These are phyloP conservation scores for Alloteropsis angusta DNA, from an alignment of 202 grass and related monocot genomes.

Conservation along the genomic window DNA sequence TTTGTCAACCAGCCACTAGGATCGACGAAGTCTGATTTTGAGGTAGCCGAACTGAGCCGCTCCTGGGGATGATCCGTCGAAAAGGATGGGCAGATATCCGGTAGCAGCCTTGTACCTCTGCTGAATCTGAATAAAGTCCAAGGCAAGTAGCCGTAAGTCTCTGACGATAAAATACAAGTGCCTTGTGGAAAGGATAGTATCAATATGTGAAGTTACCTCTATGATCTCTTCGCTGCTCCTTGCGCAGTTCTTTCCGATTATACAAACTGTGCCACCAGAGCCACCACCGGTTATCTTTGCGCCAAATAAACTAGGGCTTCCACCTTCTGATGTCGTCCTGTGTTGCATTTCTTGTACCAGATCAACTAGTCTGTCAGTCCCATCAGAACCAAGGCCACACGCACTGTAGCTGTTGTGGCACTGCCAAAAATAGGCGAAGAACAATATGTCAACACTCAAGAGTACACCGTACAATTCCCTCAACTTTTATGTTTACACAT, in stretches of 20 bases:
- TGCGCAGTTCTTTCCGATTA: constrained; percentile 43
- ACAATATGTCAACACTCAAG: constrained; percentile 6
- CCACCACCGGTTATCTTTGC: constrained; percentile 72
- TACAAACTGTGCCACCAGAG: constrained; percentile 51
- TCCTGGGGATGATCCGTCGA: constrained; percentile 59
- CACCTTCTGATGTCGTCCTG: not conserved
- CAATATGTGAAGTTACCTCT: constrained; percentile 33
- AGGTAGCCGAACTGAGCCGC: constrained; percentile 73
- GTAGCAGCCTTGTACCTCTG: constrained; percentile 76
- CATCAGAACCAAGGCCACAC: constrained; percentile 77
- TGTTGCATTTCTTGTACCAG: constrained; percentile 76
- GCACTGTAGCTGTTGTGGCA: constrained; percentile 89
- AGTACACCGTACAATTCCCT: not conserved
- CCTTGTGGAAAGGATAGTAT: not conserved
- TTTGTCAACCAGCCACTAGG: not conserved
- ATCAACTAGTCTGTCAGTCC: constrained; percentile 55
- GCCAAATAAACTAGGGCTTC: constrained; percentile 33
- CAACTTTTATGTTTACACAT: not conserved
- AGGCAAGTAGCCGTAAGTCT: not conserved
- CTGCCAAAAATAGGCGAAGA: constrained; percentile 28
- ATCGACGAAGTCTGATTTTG: constrained; percentile 36
- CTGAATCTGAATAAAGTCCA: constrained; percentile 58
- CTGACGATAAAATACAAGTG: not conserved
- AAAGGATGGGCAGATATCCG: constrained; percentile 45
- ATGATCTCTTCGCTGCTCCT: constrained; percentile 53